Conservation (phyloP, 768 basidiomycete genomes). For the Serpula lacrymans region DNA sequence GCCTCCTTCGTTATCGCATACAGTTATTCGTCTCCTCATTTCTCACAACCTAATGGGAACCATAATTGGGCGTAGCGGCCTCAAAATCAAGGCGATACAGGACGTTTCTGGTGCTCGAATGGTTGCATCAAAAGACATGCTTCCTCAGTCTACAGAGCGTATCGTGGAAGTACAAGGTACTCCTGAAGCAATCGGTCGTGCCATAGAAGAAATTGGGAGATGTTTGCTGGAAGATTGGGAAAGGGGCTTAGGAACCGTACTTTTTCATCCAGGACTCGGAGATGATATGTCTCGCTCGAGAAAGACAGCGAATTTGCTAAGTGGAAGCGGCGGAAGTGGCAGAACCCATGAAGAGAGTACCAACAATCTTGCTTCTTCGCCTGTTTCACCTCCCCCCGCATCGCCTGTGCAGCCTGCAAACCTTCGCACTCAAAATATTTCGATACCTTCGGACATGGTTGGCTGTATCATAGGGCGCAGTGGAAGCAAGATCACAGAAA, state of each 20-base stretch:
- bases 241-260: constrained; percentile 86
- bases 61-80: constrained; percentile 92
- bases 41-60: constrained; percentile 99
- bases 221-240: constrained; percentile 98
- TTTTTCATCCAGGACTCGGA: constrained; percentile 90
- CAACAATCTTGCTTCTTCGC: constrained; percentile 42
- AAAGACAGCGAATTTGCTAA: constrained; percentile 51
- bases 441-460: constrained; percentile 99
- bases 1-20: no score
- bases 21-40: constrained; percentile 94
- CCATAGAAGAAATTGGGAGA: constrained; percentile 93
- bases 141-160: constrained; percentile 98
- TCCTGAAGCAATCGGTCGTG: constrained; percentile 87
- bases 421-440: constrained; percentile 97
- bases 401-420: constrained; percentile 65
- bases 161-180: constrained; percentile 97
- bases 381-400: constrained; percentile 36
- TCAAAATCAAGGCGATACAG: constrained; percentile 99
- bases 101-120: constrained; percentile 94
- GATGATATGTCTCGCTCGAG: constrained; percentile 59
- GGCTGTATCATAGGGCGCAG: constrained; percentile 94
- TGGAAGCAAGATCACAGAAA: constrained; percentile 98
- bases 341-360: constrained; percentile 61
- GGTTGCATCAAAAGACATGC: constrained; percentile 99
- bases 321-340: constrained; percentile 46